Evolutionary conservation across 1,284 basidiomycete species (phyloP).

Genomic region (Neonothopanus nambi): DNA sequence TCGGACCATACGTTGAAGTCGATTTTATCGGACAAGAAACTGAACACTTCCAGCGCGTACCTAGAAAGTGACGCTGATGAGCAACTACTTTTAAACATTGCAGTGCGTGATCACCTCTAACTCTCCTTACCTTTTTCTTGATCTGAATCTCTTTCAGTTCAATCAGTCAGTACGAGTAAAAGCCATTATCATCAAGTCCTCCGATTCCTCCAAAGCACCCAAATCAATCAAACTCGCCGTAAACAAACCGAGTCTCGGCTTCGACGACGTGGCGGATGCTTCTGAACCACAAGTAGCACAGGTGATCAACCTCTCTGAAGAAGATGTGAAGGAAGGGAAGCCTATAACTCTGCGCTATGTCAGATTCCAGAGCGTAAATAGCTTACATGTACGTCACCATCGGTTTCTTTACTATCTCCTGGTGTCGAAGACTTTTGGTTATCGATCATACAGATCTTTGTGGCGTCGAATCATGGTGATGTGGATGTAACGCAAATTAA

Average conservation of each 20-base stretch:
- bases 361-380: constrained; percentile 77
- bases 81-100: constrained; percentile 71
- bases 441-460: constrained; percentile 64
- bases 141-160: constrained; percentile 56
- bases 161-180: constrained; percentile 78
- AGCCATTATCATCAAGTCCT: constrained; percentile 63
- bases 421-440: not conserved
- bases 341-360: constrained; percentile 70
- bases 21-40: constrained; percentile 51
- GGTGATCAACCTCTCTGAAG: constrained; percentile 50
- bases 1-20: constrained; percentile 58
- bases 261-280: constrained; percentile 62
- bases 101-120: constrained; percentile 44
- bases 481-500: constrained; percentile 80
- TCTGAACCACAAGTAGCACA: constrained; percentile 54
- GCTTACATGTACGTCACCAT: constrained; percentile 62
- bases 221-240: constrained; percentile 67
- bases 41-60: constrained; percentile 49
- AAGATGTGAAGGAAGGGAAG: constrained; percentile 57
- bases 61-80: constrained; percentile 82
- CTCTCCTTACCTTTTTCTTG: not conserved
- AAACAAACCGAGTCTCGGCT: constrained; percentile 68
- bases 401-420: not conserved
- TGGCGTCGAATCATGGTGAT: constrained; percentile 73
- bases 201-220: constrained; percentile 55